Conservation (phyloP, 495 filamentous ascomycete species). For the Neurospora discreta region DNA sequence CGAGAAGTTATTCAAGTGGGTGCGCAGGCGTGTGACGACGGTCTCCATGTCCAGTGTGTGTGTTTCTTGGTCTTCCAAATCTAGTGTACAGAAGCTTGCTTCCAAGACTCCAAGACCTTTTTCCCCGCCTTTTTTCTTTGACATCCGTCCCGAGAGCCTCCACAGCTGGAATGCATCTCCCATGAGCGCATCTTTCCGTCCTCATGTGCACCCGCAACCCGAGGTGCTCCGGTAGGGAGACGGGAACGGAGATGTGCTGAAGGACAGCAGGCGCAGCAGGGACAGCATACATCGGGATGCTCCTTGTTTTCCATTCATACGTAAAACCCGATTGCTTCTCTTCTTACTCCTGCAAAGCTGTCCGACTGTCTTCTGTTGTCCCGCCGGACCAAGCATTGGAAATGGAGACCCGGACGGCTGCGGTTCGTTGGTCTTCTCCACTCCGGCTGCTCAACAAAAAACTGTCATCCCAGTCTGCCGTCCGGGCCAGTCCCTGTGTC, state of each 20-base stretch:
- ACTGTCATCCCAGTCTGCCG: not conserved
- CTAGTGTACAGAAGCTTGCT: not conserved
- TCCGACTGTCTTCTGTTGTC: not conserved
- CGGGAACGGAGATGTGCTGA: not conserved
- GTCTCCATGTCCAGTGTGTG: not conserved
- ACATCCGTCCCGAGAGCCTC: not conserved
- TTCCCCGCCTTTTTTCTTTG: not conserved
- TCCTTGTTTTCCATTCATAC: not conserved
- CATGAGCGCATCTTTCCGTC: not conserved
- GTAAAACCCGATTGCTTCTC: too few relatives aligned
- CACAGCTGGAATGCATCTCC: not conserved
- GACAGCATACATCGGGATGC: not conserved
- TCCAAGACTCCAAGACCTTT: not conserved
- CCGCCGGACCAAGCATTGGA: not conserved
- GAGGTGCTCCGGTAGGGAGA: not conserved
- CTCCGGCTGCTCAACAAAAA: not conserved
- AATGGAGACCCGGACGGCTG: not conserved
- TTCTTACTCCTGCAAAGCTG: not conserved
- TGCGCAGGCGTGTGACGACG: not conserved
- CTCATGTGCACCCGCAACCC: not conserved
- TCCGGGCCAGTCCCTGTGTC: not conserved
- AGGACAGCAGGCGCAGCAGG: not conserved
- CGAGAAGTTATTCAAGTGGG: not conserved
- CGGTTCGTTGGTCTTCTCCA: not conserved
- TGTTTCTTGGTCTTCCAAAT: not conserved